These are phyloP conservation scores for Sanghuangporus sanghuang DNA, from an alignment of 1,284 basidiomycete genomes.

Conservation along the genomic window DNA sequence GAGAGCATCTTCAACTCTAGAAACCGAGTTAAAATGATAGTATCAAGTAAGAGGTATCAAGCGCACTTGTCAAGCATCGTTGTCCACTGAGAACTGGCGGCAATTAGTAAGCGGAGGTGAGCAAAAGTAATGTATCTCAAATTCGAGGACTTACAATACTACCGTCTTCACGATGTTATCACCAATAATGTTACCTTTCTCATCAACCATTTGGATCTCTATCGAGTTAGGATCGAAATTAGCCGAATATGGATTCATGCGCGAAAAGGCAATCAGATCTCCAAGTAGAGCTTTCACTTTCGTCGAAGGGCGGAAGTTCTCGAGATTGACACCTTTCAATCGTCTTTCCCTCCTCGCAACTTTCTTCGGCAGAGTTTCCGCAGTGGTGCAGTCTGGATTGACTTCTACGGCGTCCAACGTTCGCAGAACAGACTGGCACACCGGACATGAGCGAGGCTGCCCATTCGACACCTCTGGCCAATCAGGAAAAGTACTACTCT, in stretches of 20 bases:
- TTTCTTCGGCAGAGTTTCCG: slow-evolving; percentile 48
- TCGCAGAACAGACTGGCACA: slow-evolving; percentile 64
- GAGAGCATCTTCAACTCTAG: slow-evolving; percentile 83
- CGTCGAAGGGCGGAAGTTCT: slow-evolving; percentile 74
- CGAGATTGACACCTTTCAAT: slow-evolving; percentile 46
- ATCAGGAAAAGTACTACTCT: slow-evolving; percentile 63
- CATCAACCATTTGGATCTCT: slow-evolving; percentile 71
- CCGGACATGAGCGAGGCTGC: slow-evolving; percentile 59
- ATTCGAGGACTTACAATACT: slow-evolving; percentile 69
- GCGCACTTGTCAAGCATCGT: slow-evolving; percentile 88
- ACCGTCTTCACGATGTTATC: slow-evolving; percentile 79
- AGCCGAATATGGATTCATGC: slow-evolving; percentile 73
- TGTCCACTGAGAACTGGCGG: slow-evolving; percentile 86
- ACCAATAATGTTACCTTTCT: slow-evolving; percentile 63
- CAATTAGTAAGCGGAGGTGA: not conserved
- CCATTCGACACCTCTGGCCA: slow-evolving; percentile 72
- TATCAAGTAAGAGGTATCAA: slow-evolving; percentile 9
- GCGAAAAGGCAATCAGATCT: slow-evolving; percentile 75
- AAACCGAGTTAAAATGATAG: slow-evolving; percentile 19
- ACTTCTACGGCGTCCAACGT: slow-evolving; percentile 75
- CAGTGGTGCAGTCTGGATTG: slow-evolving; percentile 42
- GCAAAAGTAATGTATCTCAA: slow-evolving; percentile 10
- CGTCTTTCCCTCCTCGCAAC: slow-evolving; percentile 64
- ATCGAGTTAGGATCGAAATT: slow-evolving; percentile 75
- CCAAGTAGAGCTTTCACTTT: slow-evolving; percentile 78